These are phyloP conservation scores for Fusarium sp. DNA, from an alignment of 2,329 filamentous ascomycete species.

Conservation along the genomic window DNA sequence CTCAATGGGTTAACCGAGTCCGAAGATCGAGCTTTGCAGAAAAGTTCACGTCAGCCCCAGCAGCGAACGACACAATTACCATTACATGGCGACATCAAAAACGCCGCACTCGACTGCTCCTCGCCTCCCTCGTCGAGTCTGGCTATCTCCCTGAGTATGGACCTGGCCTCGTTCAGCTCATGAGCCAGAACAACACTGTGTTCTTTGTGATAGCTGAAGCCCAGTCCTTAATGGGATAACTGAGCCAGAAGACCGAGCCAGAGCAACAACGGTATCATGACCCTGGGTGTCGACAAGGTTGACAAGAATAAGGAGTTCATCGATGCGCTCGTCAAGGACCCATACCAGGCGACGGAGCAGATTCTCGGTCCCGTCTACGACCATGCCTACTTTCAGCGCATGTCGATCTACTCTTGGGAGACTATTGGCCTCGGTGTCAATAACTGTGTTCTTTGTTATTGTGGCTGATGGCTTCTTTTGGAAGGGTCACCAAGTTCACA, in stretches of 20 bases:
- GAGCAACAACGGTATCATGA: slow-evolving; percentile 44
- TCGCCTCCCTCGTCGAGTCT: slow-evolving; percentile 36
- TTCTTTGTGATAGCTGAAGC: too few relatives aligned
- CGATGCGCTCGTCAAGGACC: slow-evolving; percentile 25
- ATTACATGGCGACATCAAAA: not conserved
- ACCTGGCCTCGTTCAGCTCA: slow-evolving; percentile 33
- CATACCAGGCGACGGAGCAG: slow-evolving; percentile 35
- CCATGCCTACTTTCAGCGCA: not conserved
- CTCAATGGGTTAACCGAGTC: too few relatives aligned
- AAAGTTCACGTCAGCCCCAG: not conserved
- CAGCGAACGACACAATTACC: not conserved
- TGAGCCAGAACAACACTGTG: slow-evolving; percentile 36
- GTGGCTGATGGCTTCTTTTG: not conserved
- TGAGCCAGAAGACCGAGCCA: not conserved
- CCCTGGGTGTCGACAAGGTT: not conserved
- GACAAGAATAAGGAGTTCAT: slow-evolving; percentile 39
- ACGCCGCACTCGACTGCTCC: slow-evolving; percentile 16
- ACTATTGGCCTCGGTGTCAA: not conserved
- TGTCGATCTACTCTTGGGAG: slow-evolving; percentile 11
- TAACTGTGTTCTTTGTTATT: not conserved
- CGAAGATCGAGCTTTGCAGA: not conserved
- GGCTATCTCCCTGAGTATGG: slow-evolving; percentile 45
- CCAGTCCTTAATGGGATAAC: too few relatives aligned
- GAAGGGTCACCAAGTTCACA: not conserved
- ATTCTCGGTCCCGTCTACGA: slow-evolving; percentile 33